A percentile compares a stretch with the other conserved stretches of the same genome.
These are phyloP conservation scores for Abelmoschus esculentus DNA, from an alignment of 345 rosid species.

Conservation along the genomic window DNA sequence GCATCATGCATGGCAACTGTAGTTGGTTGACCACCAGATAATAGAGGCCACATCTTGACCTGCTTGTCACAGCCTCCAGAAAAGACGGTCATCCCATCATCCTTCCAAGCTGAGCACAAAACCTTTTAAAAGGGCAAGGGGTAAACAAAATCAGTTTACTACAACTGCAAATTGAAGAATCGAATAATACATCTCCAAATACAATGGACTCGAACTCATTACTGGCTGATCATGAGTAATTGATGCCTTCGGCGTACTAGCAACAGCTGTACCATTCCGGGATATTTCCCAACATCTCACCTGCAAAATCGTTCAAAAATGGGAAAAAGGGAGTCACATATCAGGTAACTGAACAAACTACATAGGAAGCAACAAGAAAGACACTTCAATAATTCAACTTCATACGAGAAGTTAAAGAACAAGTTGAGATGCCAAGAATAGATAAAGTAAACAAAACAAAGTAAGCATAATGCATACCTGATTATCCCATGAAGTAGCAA, in stretches of 20 bases:
- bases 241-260: conserved; percentile 72
- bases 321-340: not conserved
- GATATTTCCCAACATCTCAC: conserved; percentile 12
- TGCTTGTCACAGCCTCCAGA: conserved; percentile 97
- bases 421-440: too few relatives aligned
- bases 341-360: too few relatives aligned
- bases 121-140: conserved; percentile 27
- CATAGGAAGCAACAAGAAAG: too few relatives aligned
- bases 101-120: conserved; percentile 92
- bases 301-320: conserved; percentile 29
- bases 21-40: conserved; percentile 75
- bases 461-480: too few relatives aligned
- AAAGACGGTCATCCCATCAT: conserved; percentile 91
- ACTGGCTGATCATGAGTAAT: conserved; percentile 95
- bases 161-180: not conserved
- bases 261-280: conserved; percentile 41
- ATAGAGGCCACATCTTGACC: conserved; percentile 96
- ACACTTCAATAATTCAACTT: too few relatives aligned
- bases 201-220: conserved; percentile 11
- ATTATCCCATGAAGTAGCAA: too few relatives aligned
- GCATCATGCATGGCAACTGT: conserved; percentile 95
- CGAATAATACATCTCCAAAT: not conserved
- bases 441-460: too few relatives aligned
- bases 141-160: not conserved
- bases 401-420: too few relatives aligned